These are phyloP conservation scores for Vaucheria bursata DNA, from an alignment of 352 stramenopile genomes.

Conservation along the genomic window DNA sequence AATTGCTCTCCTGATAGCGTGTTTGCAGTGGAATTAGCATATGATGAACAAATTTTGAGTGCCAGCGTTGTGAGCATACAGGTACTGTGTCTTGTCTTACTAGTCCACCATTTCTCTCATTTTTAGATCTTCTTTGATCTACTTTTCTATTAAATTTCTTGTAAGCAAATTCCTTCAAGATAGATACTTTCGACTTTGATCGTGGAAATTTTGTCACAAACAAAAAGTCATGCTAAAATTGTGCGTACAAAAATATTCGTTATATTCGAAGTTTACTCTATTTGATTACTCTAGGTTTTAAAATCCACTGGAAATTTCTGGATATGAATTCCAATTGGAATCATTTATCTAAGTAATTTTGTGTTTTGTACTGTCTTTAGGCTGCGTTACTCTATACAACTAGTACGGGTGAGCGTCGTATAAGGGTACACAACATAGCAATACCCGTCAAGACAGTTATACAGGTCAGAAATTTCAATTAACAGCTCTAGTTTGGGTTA, in stretches of 20 bases:
- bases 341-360: neutral
- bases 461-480: slow-evolving; percentile 41
- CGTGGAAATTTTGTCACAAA: too few relatives aligned
- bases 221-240: too few relatives aligned
- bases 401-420: slow-evolving; percentile 86
- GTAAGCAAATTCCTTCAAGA: neutral
- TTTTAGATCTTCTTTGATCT: neutral
- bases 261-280: neutral
- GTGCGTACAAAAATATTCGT: too few relatives aligned
- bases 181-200: neutral
- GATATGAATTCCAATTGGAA: neutral
- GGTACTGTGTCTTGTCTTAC: neutral
- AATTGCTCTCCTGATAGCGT: slow-evolving; percentile 88
- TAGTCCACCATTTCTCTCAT: neutral
- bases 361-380: slow-evolving; percentile 55
- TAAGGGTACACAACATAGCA: slow-evolving; percentile 93
- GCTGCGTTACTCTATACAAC: slow-evolving; percentile 95
- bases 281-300: neutral
- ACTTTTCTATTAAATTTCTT: neutral
- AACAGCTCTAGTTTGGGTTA: neutral
- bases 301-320: slow-evolving; percentile 1
- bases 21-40: slow-evolving; percentile 90
- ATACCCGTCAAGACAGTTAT: slow-evolving; percentile 68
- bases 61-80: slow-evolving; percentile 81
- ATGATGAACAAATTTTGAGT: slow-evolving; percentile 87